Evolutionary conservation across 2,329 filamentous ascomycete genomes (phyloP).

Genomic region (Orbilia quercus): DNA sequence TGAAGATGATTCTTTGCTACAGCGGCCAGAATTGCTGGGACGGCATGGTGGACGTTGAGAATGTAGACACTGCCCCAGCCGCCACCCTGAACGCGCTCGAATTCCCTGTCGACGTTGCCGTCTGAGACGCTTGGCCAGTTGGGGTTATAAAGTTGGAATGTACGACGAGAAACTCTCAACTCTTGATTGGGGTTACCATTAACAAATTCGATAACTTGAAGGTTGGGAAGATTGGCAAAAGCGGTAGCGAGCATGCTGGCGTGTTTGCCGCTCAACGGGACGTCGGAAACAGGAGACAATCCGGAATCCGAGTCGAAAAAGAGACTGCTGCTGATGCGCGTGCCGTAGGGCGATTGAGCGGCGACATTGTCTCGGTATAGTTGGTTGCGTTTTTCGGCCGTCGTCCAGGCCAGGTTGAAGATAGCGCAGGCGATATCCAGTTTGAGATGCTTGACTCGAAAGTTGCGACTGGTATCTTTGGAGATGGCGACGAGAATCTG

Average conservation of each 20-base stretch:
- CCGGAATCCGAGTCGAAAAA: background rate
- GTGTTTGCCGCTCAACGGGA: slow-evolving; percentile 1
- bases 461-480: background rate
- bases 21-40: slow-evolving; percentile 16
- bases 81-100: background rate
- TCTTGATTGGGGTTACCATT: background rate
- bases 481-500: slow-evolving; percentile 19
- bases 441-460: slow-evolving; percentile 21
- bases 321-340: background rate
- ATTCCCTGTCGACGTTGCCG: background rate
- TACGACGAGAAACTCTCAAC: background rate
- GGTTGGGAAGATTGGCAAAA: slow-evolving; percentile 23
- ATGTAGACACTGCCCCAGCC: background rate
- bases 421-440: slow-evolving; percentile 18
- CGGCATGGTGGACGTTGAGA: slow-evolving; percentile 2
- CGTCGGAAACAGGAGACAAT: background rate
- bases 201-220: slow-evolving; percentile 16
- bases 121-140: background rate
- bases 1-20: background rate
- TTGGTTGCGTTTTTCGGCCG: too few species aligned
- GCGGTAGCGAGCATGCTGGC: slow-evolving; percentile 9
- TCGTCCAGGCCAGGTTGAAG: slow-evolving; percentile 10
- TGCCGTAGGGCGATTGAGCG: too few species aligned
- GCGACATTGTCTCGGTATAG: background rate
- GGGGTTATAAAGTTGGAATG: slow-evolving; percentile 16